Percentiles rank a stretch among this genome's conserved stretches.
phyloP scores from a whole-genome alignment of 2,329 filamentous ascomycete genomes.

The Aspergillus sp. region DNA sequence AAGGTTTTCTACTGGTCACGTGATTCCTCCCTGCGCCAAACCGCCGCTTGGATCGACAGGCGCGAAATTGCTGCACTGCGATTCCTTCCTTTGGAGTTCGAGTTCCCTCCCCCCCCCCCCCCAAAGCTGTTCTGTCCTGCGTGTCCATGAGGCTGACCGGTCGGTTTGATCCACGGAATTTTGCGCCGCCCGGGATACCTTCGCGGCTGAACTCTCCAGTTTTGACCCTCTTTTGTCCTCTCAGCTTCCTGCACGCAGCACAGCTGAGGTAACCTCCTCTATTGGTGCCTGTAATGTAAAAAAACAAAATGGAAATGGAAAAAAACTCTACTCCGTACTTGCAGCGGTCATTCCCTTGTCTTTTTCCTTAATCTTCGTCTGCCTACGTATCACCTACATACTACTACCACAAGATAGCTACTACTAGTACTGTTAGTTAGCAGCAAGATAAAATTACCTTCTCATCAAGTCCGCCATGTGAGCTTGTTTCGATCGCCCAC shows the following conservation, averaged over 20 bases:
- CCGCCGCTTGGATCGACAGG: constrained; percentile 11
- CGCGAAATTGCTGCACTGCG: constrained; percentile 13
- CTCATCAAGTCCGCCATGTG: constrained; percentile 7
- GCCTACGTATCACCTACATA: background rate
- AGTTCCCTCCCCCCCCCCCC: no score
- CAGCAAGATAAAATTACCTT: constrained; percentile 11
- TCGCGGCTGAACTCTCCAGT: background rate
- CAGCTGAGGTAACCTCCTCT: no score
- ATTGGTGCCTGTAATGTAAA: no score
- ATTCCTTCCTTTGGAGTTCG: background rate
- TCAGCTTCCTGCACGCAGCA: no score
- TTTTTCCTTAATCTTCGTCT: no score
- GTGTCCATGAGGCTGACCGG: background rate
- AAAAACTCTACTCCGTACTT: no score
- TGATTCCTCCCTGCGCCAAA: constrained; percentile 21
- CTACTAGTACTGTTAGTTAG: background rate
- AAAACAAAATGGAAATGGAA: no score
- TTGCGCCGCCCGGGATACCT: background rate
- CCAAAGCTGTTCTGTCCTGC: background rate
- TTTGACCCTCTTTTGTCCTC: no score
- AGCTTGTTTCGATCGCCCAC: constrained; percentile 17
- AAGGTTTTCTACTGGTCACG: constrained; percentile 32
- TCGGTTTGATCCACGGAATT: background rate
- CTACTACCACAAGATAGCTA: background rate
- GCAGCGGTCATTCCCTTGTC: no score